Evolutionary conservation across 352 stramenopile genomes (phyloP), one percentile per base, ranked within the genome.

Genomic region (Globisporangium abappressorium): DNA sequence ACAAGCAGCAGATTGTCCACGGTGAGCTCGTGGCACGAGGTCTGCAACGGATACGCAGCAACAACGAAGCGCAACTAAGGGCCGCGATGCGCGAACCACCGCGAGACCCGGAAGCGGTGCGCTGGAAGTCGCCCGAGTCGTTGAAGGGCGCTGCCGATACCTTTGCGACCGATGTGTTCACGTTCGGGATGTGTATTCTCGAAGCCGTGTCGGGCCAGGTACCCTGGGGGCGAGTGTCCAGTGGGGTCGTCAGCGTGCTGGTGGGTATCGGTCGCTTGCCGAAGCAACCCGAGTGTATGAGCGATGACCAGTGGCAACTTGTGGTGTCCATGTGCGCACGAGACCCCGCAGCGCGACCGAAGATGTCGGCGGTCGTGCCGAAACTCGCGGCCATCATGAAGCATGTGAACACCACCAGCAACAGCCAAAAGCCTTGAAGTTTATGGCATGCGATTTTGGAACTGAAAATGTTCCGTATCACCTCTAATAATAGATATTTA

Each of bases 181-280:
- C 51, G 14, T 33, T 57, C 8, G 51, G 43, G 43, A 34, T 57
- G 51, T 33, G 51, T 8, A 57, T 57, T 20, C n/a, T 33, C 22
- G n/a, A 57, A 30, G 51, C n/a, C 15, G 51, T 30, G 3, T 57
- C 51, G 2, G 51, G 51, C 0, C 51, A 57, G 11, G 51, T 34
- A 24, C 22, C 51, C 11, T 57, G 51, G 14, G 22, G 51, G 3
- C 12, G 26, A 57, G 22, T 33, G 51, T 57, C 51, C 5, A 33
- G 22, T 34, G 51, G 51, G 11, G 51, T 34, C 12, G 51, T 57
- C 22, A 18, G 24, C 3, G 51, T 57, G 43, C 24, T 57, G 12
- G 51, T 28, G 51, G 26, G 51, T 22, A 57, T 57, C 22, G 51
- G 22, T 20, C 51, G n/a, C 51, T 57, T 57, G 51, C 51, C 51